Percentiles rank a stretch among this genome's conserved stretches.
Conservation (phyloP, 2,329 filamentous ascomycete species). For the Colletotrichum cereale region DNA sequence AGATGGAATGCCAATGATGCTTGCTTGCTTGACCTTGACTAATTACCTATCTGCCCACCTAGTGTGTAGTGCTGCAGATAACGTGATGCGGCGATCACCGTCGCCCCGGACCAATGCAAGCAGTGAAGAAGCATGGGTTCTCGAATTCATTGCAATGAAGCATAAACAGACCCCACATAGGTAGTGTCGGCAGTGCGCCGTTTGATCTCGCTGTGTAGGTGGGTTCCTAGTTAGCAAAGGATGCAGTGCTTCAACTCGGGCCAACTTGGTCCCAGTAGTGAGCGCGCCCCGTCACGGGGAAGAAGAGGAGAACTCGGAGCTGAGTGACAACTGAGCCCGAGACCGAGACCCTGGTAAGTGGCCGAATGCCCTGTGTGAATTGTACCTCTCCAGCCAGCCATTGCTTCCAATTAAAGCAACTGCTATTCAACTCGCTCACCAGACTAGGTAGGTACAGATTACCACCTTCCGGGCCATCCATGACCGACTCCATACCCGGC, state of each 20-base stretch:
- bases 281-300: background rate
- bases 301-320: slow-evolving; percentile 6
- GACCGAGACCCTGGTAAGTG: background rate
- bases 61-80: background rate
- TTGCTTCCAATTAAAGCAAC: too few relatives aligned
- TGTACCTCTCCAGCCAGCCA: background rate
- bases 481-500: background rate
- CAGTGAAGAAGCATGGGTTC: too few relatives aligned
- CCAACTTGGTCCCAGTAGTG: background rate
- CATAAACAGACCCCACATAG: too few relatives aligned
- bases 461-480: background rate
- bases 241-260: background rate
- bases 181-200: background rate
- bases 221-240: too few relatives aligned
- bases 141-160: too few relatives aligned
- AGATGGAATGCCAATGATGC: background rate
- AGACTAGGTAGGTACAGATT: background rate
- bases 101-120: background rate
- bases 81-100: background rate
- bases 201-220: too few relatives aligned
- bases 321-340: slow-evolving; percentile 26
- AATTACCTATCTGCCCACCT: too few relatives aligned
- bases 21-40: too few relatives aligned
- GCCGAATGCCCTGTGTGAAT: background rate
- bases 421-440: too few relatives aligned